Conservation (phyloP, 805 yeast species). For the Candida koratica region DNA sequence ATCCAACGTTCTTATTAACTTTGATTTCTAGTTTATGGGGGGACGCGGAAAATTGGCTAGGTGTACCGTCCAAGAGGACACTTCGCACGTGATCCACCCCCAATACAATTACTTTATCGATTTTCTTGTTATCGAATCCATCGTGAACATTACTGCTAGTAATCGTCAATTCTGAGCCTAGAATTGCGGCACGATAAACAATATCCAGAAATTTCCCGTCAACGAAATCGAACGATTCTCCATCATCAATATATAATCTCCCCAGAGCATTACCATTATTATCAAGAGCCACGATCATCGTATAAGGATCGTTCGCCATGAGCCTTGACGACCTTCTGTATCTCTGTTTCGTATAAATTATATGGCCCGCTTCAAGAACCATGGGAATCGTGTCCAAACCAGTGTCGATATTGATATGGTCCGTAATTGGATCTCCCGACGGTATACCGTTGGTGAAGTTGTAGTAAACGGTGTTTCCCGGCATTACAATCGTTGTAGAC, state of each 20-base stretch:
- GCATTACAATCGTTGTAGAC: constrained; percentile 45
- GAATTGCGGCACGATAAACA: constrained; percentile 15
- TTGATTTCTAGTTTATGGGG: neutral
- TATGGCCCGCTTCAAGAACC: constrained; percentile 72
- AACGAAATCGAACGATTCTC: constrained; percentile 59
- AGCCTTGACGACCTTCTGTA: constrained; percentile 74
- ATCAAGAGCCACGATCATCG: constrained; percentile 60
- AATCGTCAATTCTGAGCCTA: constrained; percentile 5
- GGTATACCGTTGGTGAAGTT: constrained; percentile 43
- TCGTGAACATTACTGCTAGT: constrained; percentile 2
- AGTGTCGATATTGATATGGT: constrained; percentile 30
- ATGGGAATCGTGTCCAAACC: constrained; percentile 66
- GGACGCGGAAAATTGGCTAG: constrained; percentile 13
- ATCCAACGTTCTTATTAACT: constrained; percentile 33
- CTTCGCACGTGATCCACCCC: constrained; percentile 20
- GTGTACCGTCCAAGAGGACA: neutral
- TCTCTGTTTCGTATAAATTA: constrained; percentile 64
- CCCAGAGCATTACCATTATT: constrained; percentile 51
- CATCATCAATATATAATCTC: constrained; percentile 76
- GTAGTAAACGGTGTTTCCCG: constrained; percentile 53
- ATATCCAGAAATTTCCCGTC: constrained; percentile 44
- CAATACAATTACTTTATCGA: constrained; percentile 56
- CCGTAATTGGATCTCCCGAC: constrained; percentile 7
- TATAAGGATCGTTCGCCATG: constrained; percentile 78
- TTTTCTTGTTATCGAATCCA: constrained; percentile 26